Conservation (phyloP, 306 rosid genomes). For the Rubus parviflorus region DNA sequence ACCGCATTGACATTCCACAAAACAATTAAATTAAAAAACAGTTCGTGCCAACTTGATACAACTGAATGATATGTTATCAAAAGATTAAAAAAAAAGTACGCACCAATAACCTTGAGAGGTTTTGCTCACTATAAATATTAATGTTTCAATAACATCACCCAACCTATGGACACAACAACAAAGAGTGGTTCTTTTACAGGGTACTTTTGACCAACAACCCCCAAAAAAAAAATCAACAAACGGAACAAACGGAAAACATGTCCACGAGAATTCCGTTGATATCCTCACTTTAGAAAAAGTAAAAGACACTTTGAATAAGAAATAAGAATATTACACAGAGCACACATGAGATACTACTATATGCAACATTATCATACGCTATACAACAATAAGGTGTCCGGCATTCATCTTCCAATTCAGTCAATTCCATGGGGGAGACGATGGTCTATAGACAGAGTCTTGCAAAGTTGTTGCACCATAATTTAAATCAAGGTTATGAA, state of each 20-base stretch:
- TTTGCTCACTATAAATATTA: slow-evolving; percentile 1
- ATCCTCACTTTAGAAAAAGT: slow-evolving; percentile 33
- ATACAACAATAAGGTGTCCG: slow-evolving; percentile 47
- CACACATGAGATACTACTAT: slow-evolving; percentile 40
- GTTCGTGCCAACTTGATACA: background rate
- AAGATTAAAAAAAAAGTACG: background rate
- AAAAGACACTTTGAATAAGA: slow-evolving; percentile 21
- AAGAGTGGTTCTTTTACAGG: background rate
- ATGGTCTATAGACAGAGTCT: slow-evolving; percentile 73
- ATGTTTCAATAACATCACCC: slow-evolving; percentile 14
- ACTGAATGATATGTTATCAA: background rate
- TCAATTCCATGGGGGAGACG: slow-evolving; percentile 88
- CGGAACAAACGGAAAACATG: background rate
- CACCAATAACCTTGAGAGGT: background rate
- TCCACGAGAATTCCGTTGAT: slow-evolving; percentile 45
- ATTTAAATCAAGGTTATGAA: slow-evolving; percentile 93
- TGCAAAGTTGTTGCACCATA: slow-evolving; percentile 75
- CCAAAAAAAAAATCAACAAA: background rate
- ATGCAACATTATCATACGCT: slow-evolving; percentile 56
- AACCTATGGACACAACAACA: slow-evolving; percentile 20
- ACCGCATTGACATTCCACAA: no score
- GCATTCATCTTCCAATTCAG: slow-evolving; percentile 42
- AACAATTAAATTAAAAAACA: no score
- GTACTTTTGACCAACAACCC: background rate
- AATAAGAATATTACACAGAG: slow-evolving; percentile 33